A percentile compares a stretch with the other conserved stretches of the same genome.
Evolutionary conservation across 805 yeast species (phyloP).

Genomic region (Hanseniaspora osmophila): DNA sequence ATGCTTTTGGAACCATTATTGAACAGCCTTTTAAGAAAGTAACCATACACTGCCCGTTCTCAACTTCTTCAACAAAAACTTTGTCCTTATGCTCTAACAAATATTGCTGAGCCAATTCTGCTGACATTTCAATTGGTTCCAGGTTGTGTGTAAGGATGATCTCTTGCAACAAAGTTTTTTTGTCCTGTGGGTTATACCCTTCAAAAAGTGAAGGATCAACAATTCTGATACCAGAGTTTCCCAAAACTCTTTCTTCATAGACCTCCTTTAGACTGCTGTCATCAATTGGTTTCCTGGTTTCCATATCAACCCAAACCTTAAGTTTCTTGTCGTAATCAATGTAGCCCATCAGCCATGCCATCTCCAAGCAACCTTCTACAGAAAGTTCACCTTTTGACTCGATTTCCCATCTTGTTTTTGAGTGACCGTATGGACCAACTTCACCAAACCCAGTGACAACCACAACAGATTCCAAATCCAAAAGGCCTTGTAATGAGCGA

Average conservation of each 20-base stretch:
- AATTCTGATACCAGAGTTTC: constrained; percentile 73
- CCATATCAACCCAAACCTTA: constrained; percentile 72
- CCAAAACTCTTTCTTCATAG: constrained; percentile 64
- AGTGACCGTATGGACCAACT: constrained; percentile 87
- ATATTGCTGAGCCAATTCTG: constrained; percentile 72
- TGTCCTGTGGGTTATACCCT: constrained; percentile 63
- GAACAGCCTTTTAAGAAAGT: constrained; percentile 68
- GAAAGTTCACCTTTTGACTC: constrained; percentile 74
- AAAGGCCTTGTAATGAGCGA: constrained; percentile 51
- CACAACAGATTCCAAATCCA: constrained; percentile 63
- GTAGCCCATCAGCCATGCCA: constrained; percentile 91
- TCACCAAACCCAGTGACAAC: constrained; percentile 84
- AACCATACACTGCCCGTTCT: constrained; percentile 61
- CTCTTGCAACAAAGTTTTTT: constrained; percentile 72
- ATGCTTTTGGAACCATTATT: constrained; percentile 55
- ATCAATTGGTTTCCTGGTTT: constrained; percentile 62
- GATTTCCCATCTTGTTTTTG: constrained; percentile 91
- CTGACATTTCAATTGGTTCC: constrained; percentile 69
- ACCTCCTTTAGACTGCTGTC: constrained; percentile 67
- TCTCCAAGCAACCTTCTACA: constrained; percentile 75
- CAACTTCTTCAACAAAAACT: constrained; percentile 51
- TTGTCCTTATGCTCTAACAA: constrained; percentile 66
- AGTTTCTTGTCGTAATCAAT: constrained; percentile 39
- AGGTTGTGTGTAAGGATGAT: constrained; percentile 74
- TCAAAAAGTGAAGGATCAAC: constrained; percentile 70